Base-by-base conservation (phyloP, 2,329 filamentous ascomycete genomes). In the Teratosphaeria zuluensis region DNA sequence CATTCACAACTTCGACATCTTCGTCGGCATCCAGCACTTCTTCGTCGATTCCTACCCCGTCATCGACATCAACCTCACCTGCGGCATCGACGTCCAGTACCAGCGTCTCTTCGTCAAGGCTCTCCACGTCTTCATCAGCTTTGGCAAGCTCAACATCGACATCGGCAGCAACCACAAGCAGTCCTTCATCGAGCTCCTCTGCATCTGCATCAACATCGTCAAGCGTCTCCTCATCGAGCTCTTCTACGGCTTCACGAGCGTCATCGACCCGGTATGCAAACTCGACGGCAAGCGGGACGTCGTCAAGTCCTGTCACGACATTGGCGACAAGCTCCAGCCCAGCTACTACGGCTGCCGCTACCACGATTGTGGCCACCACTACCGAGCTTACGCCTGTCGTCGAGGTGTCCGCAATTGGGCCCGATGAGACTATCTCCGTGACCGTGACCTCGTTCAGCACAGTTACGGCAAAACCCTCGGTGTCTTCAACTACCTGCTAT, bases 401-500 rank as follows among this genome's bases (percentile, higher is more conserved):
- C 6, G 52, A 53, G n/a, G 52, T 53, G 12, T 53, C 52, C 9
- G 21, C 52, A 11, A 7, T 53, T 35, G 51, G 51, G 12, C 24
- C 52, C 24, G 52, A 53, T 9, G 52, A 48, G 12, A 48, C 54
- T 4, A 48, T 28, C 38, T 19, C 54, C 12, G 46, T 28, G 19
- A 56, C 38, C 38, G 19, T 42, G 42, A 53, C 53, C 4, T 55
- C 54, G 14, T 55, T 56, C 33, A 51, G 53, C 35, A 51, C 54
- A n/a, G 42, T 62, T 8, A 62, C 62, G 3, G 56, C 57, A 3
- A 60, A 62, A 2, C 58, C 64, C 12, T 61, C 62, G 4, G 56
- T 63, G 31, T 61, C 61, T 9, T 55, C 68, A 30, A 65, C 65
- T 6, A 56, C 62, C 35, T 77, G 74, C 66, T 78, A 77, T 58